Percentiles rank a stretch among this genome's conserved stretches.
phyloP scores from a whole-genome alignment of 768 basidiomycete species.

The Cyclocybe cylindracea region DNA sequence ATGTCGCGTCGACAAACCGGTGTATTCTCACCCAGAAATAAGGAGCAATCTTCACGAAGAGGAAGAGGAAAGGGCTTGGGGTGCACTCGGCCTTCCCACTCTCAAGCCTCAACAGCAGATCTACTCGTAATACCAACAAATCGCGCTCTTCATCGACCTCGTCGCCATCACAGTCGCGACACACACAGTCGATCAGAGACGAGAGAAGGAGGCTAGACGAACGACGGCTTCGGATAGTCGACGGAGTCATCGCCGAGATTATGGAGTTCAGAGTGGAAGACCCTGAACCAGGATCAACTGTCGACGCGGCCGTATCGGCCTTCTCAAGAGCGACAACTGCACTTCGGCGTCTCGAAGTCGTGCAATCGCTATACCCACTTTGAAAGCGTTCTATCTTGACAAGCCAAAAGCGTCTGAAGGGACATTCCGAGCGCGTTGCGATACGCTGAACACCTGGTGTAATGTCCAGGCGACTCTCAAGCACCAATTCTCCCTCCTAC shows the following conservation, averaged over 20 bases:
- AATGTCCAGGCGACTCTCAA: slow-evolving; percentile 82
- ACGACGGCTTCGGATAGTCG: slow-evolving; percentile 76
- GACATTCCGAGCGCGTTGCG: slow-evolving; percentile 78
- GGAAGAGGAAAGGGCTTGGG: slow-evolving; percentile 21
- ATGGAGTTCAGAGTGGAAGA: slow-evolving; percentile 65
- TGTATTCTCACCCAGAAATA: too few species aligned
- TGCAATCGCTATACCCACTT: slow-evolving; percentile 82
- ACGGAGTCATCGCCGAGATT: slow-evolving; percentile 83
- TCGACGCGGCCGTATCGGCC: slow-evolving; percentile 42
- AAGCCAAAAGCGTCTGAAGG: slow-evolving; percentile 67
- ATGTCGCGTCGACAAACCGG: too few species aligned
- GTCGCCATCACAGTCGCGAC: slow-evolving; percentile 24
- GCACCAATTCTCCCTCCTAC: slow-evolving; percentile 76
- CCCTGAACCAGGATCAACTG: slow-evolving; percentile 32
- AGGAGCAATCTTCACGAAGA: too few species aligned
- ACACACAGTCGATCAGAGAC: slow-evolving; percentile 77
- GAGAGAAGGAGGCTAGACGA: slow-evolving; percentile 84
- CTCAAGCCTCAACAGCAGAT: slow-evolving; percentile 26
- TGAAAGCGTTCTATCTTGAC: slow-evolving; percentile 78
- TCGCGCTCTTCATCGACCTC: slow-evolving; percentile 24
- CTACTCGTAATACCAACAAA: slow-evolving; percentile 23
- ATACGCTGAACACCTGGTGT: slow-evolving; percentile 90
- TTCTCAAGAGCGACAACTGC: slow-evolving; percentile 64
- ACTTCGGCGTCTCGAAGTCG: slow-evolving; percentile 76
- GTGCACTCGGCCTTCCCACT: slow-evolving; percentile 29